Evolutionary conservation across 352 stramenopile species (phyloP).

Genomic region (Phytophthora fragariae): DNA sequence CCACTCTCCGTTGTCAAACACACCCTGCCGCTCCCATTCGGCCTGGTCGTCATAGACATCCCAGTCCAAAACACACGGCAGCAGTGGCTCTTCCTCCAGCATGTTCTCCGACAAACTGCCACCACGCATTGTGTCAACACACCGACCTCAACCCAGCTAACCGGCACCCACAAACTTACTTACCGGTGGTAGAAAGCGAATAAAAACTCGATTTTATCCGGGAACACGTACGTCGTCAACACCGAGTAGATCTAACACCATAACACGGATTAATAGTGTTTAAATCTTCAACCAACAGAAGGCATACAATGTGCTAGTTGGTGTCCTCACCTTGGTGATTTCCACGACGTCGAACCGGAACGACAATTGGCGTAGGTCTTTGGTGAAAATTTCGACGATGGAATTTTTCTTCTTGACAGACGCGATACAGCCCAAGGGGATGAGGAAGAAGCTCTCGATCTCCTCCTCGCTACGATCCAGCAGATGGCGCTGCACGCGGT

Average conservation of each 20-base stretch:
- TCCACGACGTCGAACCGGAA: slow-evolving; percentile 83
- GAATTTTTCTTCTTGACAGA: slow-evolving; percentile 85
- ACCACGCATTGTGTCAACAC: not conserved
- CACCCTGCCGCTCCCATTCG: slow-evolving; percentile 82
- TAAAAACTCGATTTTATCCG: slow-evolving; percentile 84
- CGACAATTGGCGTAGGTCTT: slow-evolving; percentile 78
- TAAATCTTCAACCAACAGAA: not conserved
- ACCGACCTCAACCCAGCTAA: not conserved
- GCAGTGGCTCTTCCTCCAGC: slow-evolving; percentile 54
- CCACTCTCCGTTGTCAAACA: slow-evolving; percentile 76
- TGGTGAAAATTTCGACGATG: slow-evolving; percentile 80
- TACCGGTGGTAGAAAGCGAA: slow-evolving; percentile 87
- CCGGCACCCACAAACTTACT: not conserved
- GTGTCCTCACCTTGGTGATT: slow-evolving; percentile 51
- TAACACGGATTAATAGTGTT: not conserved
- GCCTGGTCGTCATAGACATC: slow-evolving; percentile 64
- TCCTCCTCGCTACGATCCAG: slow-evolving; percentile 66
- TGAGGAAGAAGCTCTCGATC: slow-evolving; percentile 80
- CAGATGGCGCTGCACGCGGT: slow-evolving; percentile 58
- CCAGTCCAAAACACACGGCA: slow-evolving; percentile 73
- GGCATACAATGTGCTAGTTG: too few species aligned
- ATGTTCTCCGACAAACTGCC: slow-evolving; percentile 56
- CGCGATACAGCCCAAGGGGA: slow-evolving; percentile 77
- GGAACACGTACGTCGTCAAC: slow-evolving; percentile 85
- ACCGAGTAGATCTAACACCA: slow-evolving; percentile 71